These are phyloP conservation scores for Dactylellina sp. DNA, from an alignment of 2,329 filamentous ascomycete genomes.

Conservation along the genomic window DNA sequence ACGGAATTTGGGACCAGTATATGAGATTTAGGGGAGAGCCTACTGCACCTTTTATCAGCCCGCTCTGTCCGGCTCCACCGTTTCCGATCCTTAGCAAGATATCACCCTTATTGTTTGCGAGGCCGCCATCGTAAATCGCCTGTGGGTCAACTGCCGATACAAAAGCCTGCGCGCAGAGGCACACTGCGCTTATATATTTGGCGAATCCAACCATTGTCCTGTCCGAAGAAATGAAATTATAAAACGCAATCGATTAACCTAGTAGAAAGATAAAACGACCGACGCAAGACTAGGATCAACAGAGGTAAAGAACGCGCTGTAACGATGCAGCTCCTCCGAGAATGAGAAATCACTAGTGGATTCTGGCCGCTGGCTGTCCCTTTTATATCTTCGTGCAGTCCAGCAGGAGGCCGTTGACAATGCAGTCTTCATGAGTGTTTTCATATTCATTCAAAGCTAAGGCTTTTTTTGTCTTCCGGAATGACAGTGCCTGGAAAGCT, in stretches of 20 bases:
- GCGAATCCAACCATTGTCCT: constrained; percentile 50
- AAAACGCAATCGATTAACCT: constrained; percentile 23
- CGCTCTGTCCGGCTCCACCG: constrained; percentile 64
- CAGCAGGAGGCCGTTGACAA: no score
- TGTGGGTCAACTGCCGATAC: constrained; percentile 57
- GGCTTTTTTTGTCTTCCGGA: no score
- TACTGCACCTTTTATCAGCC: constrained; percentile 62
- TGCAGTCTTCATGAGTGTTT: no score
- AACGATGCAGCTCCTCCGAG: no score
- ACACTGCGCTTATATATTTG: constrained; percentile 30
- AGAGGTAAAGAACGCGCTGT: no score
- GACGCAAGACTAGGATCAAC: no score
- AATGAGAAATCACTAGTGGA: no score
- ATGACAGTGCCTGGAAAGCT: no score
- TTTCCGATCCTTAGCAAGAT: constrained; percentile 62
- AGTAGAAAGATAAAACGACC: neutral
- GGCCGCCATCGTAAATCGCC: constrained; percentile 59
- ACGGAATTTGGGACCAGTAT: neutral
- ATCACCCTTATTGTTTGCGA: constrained; percentile 37
- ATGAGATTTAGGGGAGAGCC: neutral
- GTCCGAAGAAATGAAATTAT: constrained; percentile 13
- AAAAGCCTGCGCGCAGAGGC: constrained; percentile 22
- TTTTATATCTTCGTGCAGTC: no score
- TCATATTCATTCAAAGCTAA: no score
- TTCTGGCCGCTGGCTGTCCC: no score